A percentile compares a stretch with the other conserved stretches of the same genome.
Conservation (phyloP, 2,329 filamentous ascomycete genomes). For the Sarocladiaceae sp. region DNA sequence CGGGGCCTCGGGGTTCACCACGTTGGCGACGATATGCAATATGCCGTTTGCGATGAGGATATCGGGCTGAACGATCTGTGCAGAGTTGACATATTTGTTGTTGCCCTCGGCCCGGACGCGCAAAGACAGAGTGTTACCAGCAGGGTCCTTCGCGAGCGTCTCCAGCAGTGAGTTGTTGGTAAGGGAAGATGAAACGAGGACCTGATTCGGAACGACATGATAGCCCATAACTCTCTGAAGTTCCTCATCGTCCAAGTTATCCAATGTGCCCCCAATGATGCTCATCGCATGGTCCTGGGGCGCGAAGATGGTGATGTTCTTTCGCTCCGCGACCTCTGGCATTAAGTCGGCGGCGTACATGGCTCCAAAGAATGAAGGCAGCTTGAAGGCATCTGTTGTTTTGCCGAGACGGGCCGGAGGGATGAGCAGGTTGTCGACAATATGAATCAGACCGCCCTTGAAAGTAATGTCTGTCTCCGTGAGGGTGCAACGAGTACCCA, state of each 20-base stretch:
- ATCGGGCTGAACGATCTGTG: constrained; percentile 45
- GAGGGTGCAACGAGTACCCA: constrained; percentile 37
- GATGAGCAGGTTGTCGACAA: constrained; percentile 45
- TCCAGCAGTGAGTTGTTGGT: constrained; percentile 22
- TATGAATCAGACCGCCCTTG: constrained; percentile 43
- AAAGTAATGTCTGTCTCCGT: constrained; percentile 38
- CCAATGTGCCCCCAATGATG: constrained; percentile 45
- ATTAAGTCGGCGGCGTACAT: constrained; percentile 26
- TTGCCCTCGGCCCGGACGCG: constrained; percentile 33
- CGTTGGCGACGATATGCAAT: constrained; percentile 50
- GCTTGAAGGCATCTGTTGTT: constrained; percentile 41
- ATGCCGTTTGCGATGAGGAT: constrained; percentile 52
- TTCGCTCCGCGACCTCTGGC: constrained; percentile 33
- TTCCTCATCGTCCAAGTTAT: constrained; percentile 37
- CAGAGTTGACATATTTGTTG: constrained; percentile 46
- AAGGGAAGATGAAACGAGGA: constrained; percentile 43
- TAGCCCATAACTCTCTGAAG: constrained; percentile 53
- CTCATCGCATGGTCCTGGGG: constrained; percentile 56
- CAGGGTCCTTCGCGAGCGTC: constrained; percentile 28
- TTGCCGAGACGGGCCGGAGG: constrained; percentile 41
- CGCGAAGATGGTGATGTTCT: constrained; percentile 55
- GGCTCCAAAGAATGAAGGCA: constrained; percentile 32
- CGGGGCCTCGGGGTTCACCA: constrained; percentile 37
- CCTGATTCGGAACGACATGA: constrained; percentile 53
- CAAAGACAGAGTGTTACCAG: constrained; percentile 22